Base-by-base conservation (phyloP, 2,329 filamentous ascomycete species). In the Cercospora brassicicola region DNA sequence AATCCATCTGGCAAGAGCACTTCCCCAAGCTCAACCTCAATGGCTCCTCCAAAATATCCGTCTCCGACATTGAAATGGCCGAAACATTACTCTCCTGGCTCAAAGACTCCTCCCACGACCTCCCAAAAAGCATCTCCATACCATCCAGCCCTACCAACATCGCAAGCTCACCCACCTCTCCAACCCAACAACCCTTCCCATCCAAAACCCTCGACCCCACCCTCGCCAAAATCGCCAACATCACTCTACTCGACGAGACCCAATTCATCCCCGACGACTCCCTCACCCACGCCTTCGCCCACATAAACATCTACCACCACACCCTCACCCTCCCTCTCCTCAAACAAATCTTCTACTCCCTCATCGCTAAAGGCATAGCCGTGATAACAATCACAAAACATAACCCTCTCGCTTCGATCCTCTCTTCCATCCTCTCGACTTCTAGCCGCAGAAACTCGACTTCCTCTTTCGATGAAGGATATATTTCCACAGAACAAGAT, bases 201-300 rank as follows among this genome's bases (percentile, higher is more conserved):
- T 9, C 30, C 4, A 59, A 15, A 23, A 36, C 31, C 55, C 55
- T 67, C 18, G 51, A 59, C 11, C 48, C 61, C 0, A 59, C 48
- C 1, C 61, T 67, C 26, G 53, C 53, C 51, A 59, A 53, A 51
- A 60, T 59, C 55, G 36, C 63, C 18, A 65, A 65, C 26, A 65
- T 65, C 28, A 33, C 36, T 4, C 18, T 64, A n/a, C 53, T 66
- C 56, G 28, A 26, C n/a, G 28, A 31, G 1, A 1, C 53, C 42
- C 15, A 31, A 13, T 1, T n/a, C 26, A 11, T 55, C 3, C 45
- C 45, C 8, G 67, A 64, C 39, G 59, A 64, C 28, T 55, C 42
- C 9, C 42, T 66, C 55, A 69, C 67, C 9, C 67, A 69, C 45
- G 67, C 67, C 11, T 64, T 69, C 36, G 60, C 67, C 13, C 65